Percentiles rank a stretch among this genome's conserved stretches.
phyloP scores from a whole-genome alignment of 108 stramenopile species.

The Cafeteria roenbergensis region DNA sequence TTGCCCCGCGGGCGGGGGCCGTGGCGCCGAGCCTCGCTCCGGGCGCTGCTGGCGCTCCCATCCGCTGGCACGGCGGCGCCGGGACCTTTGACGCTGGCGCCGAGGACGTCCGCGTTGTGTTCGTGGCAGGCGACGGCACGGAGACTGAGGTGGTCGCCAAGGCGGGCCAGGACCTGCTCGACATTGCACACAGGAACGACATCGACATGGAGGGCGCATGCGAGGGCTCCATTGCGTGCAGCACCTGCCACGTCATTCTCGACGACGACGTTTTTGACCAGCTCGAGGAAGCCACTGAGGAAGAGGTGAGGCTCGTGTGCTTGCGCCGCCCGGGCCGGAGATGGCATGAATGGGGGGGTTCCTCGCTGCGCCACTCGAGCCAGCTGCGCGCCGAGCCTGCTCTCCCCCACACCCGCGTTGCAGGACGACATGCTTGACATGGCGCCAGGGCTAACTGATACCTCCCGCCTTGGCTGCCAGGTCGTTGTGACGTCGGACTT shows the following conservation, averaged over 20 bases:
- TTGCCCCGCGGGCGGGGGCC: too few relatives aligned
- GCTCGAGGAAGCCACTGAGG: slow-evolving; percentile 49
- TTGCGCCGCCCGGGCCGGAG: too few relatives aligned
- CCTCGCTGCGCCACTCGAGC: slow-evolving; percentile 38
- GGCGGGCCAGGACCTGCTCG: slow-evolving; percentile 14
- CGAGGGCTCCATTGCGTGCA: slow-evolving; percentile 89
- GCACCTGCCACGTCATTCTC: slow-evolving; percentile 90
- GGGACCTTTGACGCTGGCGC: too few relatives aligned
- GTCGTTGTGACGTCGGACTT: slow-evolving; percentile 60
- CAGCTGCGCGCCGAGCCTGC: slow-evolving; percentile 42
- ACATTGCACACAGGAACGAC: slow-evolving; percentile 14
- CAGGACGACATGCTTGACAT: slow-evolving; percentile 97
- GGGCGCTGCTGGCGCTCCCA: too few relatives aligned
- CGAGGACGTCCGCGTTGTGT: too few relatives aligned
- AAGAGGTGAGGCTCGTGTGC: too few relatives aligned
- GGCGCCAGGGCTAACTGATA: slow-evolving; percentile 84
- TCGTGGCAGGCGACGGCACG: too few relatives aligned
- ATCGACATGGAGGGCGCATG: slow-evolving; percentile 54
- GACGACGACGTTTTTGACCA: slow-evolving; percentile 58
- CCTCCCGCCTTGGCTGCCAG: slow-evolving; percentile 87
- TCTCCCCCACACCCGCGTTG: too few relatives aligned
- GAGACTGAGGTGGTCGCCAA: too few relatives aligned
- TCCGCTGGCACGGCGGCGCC: too few relatives aligned
- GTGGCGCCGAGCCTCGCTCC: too few relatives aligned
- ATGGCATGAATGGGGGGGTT: too few relatives aligned